Percentiles rank a stretch among this genome's conserved stretches.
These are phyloP conservation scores for Podaxis sp. DNA, from an alignment of 768 basidiomycete species.

Conservation along the genomic window DNA sequence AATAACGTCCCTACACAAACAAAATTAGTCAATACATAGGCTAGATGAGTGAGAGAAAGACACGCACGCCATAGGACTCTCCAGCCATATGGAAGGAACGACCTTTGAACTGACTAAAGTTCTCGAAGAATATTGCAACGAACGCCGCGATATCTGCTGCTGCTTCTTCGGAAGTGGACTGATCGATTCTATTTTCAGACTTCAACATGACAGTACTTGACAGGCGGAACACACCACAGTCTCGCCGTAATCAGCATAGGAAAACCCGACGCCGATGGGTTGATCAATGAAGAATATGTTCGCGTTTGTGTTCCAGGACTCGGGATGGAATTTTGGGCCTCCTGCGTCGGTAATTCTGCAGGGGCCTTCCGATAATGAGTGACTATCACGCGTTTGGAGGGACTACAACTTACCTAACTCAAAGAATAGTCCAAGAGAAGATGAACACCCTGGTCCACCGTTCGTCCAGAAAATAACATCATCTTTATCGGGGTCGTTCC, in stretches of 20 bases:
- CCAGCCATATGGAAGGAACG: constrained; percentile 72
- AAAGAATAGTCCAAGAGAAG: constrained; percentile 67
- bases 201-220: background rate
- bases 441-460: constrained; percentile 44
- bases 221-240: constrained; percentile 40
- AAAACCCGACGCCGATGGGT: constrained; percentile 62
- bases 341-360: constrained; percentile 61
- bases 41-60: background rate
- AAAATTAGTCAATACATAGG: background rate
- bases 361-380: constrained; percentile 42
- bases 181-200: background rate
- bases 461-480: constrained; percentile 65
- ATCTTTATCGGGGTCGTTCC: constrained; percentile 59
- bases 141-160: constrained; percentile 76
- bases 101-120: constrained; percentile 70
- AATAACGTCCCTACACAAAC: constrained; percentile 55
- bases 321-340: constrained; percentile 53
- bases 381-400: background rate
- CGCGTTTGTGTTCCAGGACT: constrained; percentile 72
- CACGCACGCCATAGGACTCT: constrained; percentile 71
- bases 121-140: constrained; percentile 77
- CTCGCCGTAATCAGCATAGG: constrained; percentile 67
- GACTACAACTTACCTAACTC: constrained; percentile 36
- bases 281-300: constrained; percentile 66
- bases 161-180: constrained; percentile 80